Conservation (phyloP, 2,329 filamentous ascomycete genomes). For the Sordariomycetes sp. region DNA sequence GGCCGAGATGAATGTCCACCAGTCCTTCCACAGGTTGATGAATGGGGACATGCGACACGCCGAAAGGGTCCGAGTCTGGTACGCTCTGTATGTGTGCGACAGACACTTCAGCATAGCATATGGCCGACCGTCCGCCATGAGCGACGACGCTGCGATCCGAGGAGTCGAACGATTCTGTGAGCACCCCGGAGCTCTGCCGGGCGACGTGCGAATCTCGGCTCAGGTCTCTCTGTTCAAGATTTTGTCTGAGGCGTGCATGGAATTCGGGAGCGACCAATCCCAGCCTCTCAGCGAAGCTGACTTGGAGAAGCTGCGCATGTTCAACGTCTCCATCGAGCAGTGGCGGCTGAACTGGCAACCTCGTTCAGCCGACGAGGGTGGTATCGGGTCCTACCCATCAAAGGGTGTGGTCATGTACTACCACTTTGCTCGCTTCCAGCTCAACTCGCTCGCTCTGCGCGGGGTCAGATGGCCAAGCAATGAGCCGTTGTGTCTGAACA, state of each 20-base stretch:
- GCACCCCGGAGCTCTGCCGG: slow-evolving; percentile 2
- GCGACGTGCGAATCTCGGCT: slow-evolving; percentile 6
- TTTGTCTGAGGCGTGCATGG: slow-evolving; percentile 6
- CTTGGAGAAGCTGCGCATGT: slow-evolving; percentile 5
- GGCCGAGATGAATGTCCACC: slow-evolving; percentile 45
- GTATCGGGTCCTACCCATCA: slow-evolving; percentile 6
- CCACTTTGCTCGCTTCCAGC: slow-evolving; percentile 9
- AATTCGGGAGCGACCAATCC: slow-evolving; percentile 8
- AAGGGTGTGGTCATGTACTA: slow-evolving; percentile 7
- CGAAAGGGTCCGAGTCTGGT: slow-evolving; percentile 50
- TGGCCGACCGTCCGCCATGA: slow-evolving; percentile 18
- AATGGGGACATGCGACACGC: slow-evolving; percentile 37
- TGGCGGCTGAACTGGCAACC: slow-evolving; percentile 6
- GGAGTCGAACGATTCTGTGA: slow-evolving; percentile 16
- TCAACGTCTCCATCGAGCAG: slow-evolving; percentile 7
- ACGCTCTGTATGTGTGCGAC: slow-evolving; percentile 26
- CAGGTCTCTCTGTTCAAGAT: slow-evolving; percentile 8
- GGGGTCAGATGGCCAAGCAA: slow-evolving; percentile 7
- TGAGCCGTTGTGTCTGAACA: slow-evolving; percentile 2
- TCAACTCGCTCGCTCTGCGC: slow-evolving; percentile 8
- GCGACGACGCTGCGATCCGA: slow-evolving; percentile 9
- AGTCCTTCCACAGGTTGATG: slow-evolving; percentile 37
- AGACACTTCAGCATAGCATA: slow-evolving; percentile 22
- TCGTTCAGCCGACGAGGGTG: slow-evolving; percentile 4
- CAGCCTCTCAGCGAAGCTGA: slow-evolving; percentile 4